Evolutionary conservation across 805 yeast species (phyloP).

Genomic region (Candida gorgasii): DNA sequence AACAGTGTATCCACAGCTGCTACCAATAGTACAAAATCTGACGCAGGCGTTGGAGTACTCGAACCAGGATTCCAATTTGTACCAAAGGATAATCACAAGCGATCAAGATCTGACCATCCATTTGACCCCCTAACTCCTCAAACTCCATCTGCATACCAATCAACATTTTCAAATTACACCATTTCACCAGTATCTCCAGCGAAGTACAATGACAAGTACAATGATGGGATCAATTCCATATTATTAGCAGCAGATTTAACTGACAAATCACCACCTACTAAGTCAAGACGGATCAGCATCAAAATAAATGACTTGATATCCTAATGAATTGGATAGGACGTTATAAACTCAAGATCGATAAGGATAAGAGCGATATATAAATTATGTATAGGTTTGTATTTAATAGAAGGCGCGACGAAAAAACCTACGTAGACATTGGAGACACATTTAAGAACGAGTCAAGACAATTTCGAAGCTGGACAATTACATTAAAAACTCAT

Average conservation of each 20-base stretch:
- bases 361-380: not conserved
- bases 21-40: not conserved
- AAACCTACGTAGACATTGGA: not conserved
- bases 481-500: too few relatives aligned
- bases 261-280: conserved; percentile 9
- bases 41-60: conserved; percentile 9
- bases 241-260: conserved; percentile 28
- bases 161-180: not conserved
- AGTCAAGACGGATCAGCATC: conserved; percentile 20
- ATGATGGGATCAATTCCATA: conserved; percentile 30
- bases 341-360: not conserved
- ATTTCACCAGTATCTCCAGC: conserved; percentile 5
- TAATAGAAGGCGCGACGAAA: not conserved
- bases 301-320: conserved; percentile 33
- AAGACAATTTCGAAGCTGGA: not conserved
- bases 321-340: conserved; percentile 5
- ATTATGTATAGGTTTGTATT: conserved; percentile 1
- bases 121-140: conserved; percentile 5
- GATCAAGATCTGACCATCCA: conserved; percentile 2
- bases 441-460: not conserved
- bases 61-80: conserved; percentile 7
- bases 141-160: conserved; percentile 4
- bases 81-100: conserved; percentile 1
- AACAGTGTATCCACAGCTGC: not conserved
- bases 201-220: not conserved